Evolutionary conservation across 768 basidiomycete genomes (phyloP), one percentile per base, ranked within the genome.

Genomic region (Xerocomus potaroensis): DNA sequence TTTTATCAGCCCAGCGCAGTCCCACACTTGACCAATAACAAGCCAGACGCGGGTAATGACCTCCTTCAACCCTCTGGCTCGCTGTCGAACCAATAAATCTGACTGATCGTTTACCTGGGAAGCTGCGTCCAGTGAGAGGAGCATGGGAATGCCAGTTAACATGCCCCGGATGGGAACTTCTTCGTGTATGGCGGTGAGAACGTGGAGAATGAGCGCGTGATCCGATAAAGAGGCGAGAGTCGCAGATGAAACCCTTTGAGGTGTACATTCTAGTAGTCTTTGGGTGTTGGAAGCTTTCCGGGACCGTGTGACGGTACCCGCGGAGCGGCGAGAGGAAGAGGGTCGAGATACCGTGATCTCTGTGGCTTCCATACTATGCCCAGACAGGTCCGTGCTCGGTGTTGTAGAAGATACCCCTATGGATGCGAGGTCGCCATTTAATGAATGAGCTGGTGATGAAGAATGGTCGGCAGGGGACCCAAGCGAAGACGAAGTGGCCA

Each of bases 91-190:
- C n/a, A 65, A 63, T 36, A 59, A 43, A 49, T 78, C 72, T 26
- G 69, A 65, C 10, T 60, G 58, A 15, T 72, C 69, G n/a, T 72
- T 70, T 22, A 71, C 55, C 27, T 71, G 71, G 4, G 77, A 68
- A 9, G 78, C 78, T 7, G 57, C 64, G 45, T 88, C 79, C 41
- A 95, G 64, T 2, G 87, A 82, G n/a, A 90, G 61, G 22, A 96
- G 65, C 89, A 96, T 92, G 5, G 93, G 92, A 27, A 90, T 67
- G 18, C 91, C 88, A 2, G 82, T 80, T 15, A 92, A 67, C 32
- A 95, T 56, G 3, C 82, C 86, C 33, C 84, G 79, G 22, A 84
- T 68, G 1, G 93, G 91, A n/a, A 89, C 64, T 41, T 83, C 74
- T 51, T 83, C 72, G 41, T 91, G 84, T 22, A 89, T 72, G 3